Conservation (phyloP, 345 rosid genomes). For the Euphorbia lathyris region DNA sequence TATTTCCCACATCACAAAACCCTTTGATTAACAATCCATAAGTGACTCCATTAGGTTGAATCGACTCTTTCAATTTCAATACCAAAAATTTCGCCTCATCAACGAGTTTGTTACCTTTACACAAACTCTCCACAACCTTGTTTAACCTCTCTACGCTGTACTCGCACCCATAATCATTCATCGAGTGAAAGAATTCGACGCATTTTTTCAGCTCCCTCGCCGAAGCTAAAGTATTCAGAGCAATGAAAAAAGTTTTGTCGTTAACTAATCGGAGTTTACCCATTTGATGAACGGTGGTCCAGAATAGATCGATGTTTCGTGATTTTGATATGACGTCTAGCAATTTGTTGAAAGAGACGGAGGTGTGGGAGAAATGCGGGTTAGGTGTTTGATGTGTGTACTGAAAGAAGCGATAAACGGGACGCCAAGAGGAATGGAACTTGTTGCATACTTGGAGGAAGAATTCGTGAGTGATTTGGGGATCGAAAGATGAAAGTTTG, state of each 20-base stretch:
- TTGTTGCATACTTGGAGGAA: slow-evolving; percentile 88
- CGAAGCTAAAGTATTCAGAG: slow-evolving; percentile 51
- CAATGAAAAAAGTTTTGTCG: slow-evolving; percentile 66
- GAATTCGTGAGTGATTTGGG: slow-evolving; percentile 56
- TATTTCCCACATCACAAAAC: slow-evolving; percentile 60
- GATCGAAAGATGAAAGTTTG: slow-evolving; percentile 44
- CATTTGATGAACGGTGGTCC: slow-evolving; percentile 49
- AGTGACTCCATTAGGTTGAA: slow-evolving; percentile 49
- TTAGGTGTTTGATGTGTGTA: slow-evolving; percentile 39
- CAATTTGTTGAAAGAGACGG: slow-evolving; percentile 64
- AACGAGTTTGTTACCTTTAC: slow-evolving; percentile 42
- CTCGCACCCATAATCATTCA: slow-evolving; percentile 54
- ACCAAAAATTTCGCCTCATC: slow-evolving; percentile 68
- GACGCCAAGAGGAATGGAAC: slow-evolving; percentile 82
- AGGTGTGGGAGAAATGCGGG: slow-evolving; percentile 42
- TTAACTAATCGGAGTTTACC: slow-evolving; percentile 52
- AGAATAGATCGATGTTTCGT: slow-evolving; percentile 70
- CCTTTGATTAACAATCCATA: slow-evolving; percentile 62
- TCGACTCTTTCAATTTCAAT: slow-evolving; percentile 49
- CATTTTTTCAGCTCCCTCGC: slow-evolving; percentile 75
- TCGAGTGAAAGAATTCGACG: slow-evolving; percentile 57
- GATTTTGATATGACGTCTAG: slow-evolving; percentile 56
- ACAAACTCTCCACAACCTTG: slow-evolving; percentile 49
- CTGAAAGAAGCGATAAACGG: slow-evolving; percentile 65
- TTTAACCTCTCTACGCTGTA: slow-evolving; percentile 52